Conservation (phyloP, 495 filamentous ascomycete species). For the Baudoinia panamericana region DNA sequence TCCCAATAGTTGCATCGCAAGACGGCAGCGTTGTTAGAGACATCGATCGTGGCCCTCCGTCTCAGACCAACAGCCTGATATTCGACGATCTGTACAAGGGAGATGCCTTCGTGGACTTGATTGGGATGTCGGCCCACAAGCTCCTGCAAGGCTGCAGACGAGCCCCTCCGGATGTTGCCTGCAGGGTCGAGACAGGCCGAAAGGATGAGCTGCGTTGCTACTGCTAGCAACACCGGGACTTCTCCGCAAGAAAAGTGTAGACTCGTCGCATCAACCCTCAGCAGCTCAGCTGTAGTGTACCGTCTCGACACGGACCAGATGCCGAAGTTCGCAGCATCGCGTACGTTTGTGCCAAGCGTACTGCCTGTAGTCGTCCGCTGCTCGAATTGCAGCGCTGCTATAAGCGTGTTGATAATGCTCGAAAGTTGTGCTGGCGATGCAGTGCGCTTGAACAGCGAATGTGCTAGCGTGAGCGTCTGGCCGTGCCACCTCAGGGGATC, state of each 20-base stretch:
- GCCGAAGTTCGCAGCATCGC: slow-evolving; percentile 91
- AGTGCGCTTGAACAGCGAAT: slow-evolving; percentile 67
- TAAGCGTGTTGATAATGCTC: slow-evolving; percentile 55
- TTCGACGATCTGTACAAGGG: slow-evolving; percentile 76
- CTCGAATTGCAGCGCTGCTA: slow-evolving; percentile 71
- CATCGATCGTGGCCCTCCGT: slow-evolving; percentile 64
- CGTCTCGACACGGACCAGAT: slow-evolving; percentile 84
- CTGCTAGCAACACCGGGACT: slow-evolving; percentile 51
- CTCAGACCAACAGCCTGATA: slow-evolving; percentile 83
- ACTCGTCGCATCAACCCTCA: slow-evolving; percentile 37
- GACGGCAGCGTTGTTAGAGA: slow-evolving; percentile 51
- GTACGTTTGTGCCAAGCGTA: slow-evolving; percentile 82
- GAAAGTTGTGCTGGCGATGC: slow-evolving; percentile 52
- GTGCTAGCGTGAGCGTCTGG: slow-evolving; percentile 70
- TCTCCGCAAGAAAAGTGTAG: slow-evolving; percentile 14
- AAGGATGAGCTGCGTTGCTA: slow-evolving; percentile 67
- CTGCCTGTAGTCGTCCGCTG: slow-evolving; percentile 66
- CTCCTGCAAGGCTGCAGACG: slow-evolving; percentile 89
- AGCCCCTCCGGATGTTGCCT: slow-evolving; percentile 82
- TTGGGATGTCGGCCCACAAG: slow-evolving; percentile 86
- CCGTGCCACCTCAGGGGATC: slow-evolving; percentile 85
- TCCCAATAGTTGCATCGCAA: slow-evolving; percentile 56
- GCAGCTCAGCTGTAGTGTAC: slow-evolving; percentile 69
- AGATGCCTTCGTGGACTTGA: slow-evolving; percentile 64
- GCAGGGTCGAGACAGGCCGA: slow-evolving; percentile 77